Evolutionary conservation across 768 basidiomycete species (phyloP).

Genomic region (Trametopsis cervina): DNA sequence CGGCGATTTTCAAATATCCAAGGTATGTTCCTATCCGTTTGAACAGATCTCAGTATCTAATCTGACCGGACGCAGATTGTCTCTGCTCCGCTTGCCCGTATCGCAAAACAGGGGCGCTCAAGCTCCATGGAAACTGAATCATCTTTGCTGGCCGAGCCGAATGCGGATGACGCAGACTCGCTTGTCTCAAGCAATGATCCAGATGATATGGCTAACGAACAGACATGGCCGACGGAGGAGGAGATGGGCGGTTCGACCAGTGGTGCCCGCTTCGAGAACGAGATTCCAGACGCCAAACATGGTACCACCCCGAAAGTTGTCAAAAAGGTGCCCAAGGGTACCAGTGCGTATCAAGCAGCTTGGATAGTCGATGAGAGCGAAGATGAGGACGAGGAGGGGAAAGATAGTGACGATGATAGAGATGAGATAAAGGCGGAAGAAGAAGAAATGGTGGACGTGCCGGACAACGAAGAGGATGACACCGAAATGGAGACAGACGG

Average conservation of each 20-base stretch:
- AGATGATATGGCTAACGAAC: conserved; percentile 88
- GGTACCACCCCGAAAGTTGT: conserved; percentile 78
- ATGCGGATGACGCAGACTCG: conserved; percentile 67
- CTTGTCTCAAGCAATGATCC: conserved; percentile 82
- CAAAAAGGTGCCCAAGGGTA: conserved; percentile 88
- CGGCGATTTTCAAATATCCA: conserved; percentile 83
- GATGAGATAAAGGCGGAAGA: conserved; percentile 25
- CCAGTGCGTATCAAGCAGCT: conserved; percentile 93
- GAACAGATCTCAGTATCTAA: not conserved
- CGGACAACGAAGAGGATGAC: conserved; percentile 23
- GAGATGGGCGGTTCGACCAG: conserved; percentile 58
- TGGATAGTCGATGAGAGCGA: conserved; percentile 87
- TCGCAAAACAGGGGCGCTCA: conserved; percentile 27
- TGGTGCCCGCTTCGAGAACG: conserved; percentile 21
- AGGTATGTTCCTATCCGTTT: conserved; percentile 35
- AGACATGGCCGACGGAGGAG: conserved; percentile 98
- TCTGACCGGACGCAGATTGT: conserved; percentile 45
- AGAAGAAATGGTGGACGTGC: conserved; percentile 27
- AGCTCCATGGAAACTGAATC: conserved; percentile 66
- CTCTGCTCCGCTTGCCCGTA: conserved; percentile 47
- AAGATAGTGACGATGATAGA: conserved; percentile 32
- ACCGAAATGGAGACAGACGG: conserved; percentile 20
- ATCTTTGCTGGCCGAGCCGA: conserved; percentile 55
- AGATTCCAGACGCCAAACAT: conserved; percentile 54
- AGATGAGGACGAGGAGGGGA: too few relatives aligned